phyloP scores from a whole-genome alignment of 2,329 filamentous ascomycete genomes.

The Trichophyton simii region DNA sequence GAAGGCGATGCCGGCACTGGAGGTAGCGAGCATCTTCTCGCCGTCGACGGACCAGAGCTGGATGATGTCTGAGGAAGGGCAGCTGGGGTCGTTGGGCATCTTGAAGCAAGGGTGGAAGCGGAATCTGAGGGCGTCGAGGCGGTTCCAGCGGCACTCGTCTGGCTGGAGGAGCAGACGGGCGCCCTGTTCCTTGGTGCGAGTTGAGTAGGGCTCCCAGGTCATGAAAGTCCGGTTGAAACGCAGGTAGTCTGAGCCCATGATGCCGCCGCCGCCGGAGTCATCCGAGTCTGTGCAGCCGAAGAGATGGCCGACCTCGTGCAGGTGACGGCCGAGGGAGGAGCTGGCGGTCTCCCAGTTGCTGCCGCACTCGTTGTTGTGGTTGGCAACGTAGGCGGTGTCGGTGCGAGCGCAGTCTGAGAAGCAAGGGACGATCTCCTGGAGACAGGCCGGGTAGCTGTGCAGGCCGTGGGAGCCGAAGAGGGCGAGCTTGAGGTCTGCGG shows the following conservation, averaged over 20 bases:
- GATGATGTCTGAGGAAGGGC: constrained; percentile 51
- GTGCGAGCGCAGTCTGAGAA: constrained; percentile 86
- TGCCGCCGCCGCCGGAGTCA: constrained; percentile 35
- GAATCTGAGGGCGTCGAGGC: constrained; percentile 78
- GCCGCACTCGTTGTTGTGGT: constrained; percentile 74
- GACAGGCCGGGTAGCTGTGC: constrained; percentile 75
- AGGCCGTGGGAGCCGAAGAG: constrained; percentile 88
- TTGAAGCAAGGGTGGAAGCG: constrained; percentile 82
- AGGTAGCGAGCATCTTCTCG: constrained; percentile 61
- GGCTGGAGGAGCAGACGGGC: constrained; percentile 55
- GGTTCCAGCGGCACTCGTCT: constrained; percentile 86
- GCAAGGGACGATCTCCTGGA: constrained; percentile 81
- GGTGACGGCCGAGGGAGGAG: constrained; percentile 81
- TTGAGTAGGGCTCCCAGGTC: constrained; percentile 70
- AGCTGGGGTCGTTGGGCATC: constrained; percentile 56
- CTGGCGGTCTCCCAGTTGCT: constrained; percentile 95
- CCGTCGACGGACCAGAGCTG: constrained; percentile 78
- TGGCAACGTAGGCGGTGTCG: constrained; percentile 56
- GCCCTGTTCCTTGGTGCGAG: constrained; percentile 71
- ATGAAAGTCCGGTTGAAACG: constrained; percentile 73
- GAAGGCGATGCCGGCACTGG: constrained; percentile 70
- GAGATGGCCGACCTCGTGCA: constrained; percentile 82
- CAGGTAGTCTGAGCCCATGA: constrained; percentile 85
- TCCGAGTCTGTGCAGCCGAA: constrained; percentile 86
- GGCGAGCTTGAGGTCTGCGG: constrained; percentile 64